A percentile compares a stretch with the other conserved stretches of the same genome.
These are phyloP conservation scores for Corchorus capsularis DNA, from an alignment of 345 rosid genomes.

Conservation along the genomic window DNA sequence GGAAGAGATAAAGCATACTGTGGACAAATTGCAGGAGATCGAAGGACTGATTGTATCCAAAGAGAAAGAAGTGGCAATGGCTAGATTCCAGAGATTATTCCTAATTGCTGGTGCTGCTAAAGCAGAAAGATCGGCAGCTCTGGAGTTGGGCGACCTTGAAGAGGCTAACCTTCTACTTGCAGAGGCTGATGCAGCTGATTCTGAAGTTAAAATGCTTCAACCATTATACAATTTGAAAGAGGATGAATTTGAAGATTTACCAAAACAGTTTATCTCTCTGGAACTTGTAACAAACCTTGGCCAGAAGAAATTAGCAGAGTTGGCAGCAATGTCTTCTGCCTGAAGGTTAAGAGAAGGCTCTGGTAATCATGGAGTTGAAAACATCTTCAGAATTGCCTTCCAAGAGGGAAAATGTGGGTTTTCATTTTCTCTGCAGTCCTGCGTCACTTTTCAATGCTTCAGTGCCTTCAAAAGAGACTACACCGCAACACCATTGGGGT, in stretches of 20 bases:
- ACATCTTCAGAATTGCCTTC: background rate
- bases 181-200: conserved; percentile 76
- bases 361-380: background rate
- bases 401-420: background rate
- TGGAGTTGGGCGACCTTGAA: conserved; percentile 68
- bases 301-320: conserved; percentile 56
- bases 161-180: conserved; percentile 75
- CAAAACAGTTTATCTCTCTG: conserved; percentile 67
- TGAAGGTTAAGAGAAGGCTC: conserved; percentile 10
- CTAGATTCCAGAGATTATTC: conserved; percentile 72
- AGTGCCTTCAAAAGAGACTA: background rate
- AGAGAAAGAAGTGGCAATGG: conserved; percentile 74
- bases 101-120: conserved; percentile 60
- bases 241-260: conserved; percentile 52
- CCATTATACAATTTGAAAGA: conserved; percentile 50
- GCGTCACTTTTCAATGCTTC: conserved; percentile 1
- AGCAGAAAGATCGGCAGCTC: conserved; percentile 80
- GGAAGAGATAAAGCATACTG: conserved; percentile 57
- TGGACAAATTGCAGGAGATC: conserved; percentile 57
- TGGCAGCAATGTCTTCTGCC: conserved; percentile 43
- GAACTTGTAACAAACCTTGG: conserved; percentile 71
- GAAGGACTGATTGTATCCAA: conserved; percentile 60
- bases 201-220: conserved; percentile 68
- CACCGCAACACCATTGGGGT: background rate
- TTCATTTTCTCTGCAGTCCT: conserved; percentile 1